Conservation (phyloP, 2,329 filamentous ascomycete genomes). For the Colletotrichum sublineola region DNA sequence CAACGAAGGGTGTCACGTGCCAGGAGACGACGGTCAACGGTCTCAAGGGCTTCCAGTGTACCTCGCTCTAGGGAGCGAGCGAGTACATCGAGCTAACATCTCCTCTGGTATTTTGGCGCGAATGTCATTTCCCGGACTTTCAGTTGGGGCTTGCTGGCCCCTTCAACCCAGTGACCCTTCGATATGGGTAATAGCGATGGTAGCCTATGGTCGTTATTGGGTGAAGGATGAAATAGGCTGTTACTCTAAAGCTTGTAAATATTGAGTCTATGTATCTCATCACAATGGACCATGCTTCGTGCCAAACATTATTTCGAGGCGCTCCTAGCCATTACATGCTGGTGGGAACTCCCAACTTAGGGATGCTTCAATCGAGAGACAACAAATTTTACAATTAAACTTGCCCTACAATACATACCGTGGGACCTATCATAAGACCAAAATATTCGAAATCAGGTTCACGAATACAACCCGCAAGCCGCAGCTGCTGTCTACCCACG, state of each 20-base stretch:
- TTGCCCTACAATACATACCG: too few species aligned
- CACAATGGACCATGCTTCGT: neutral
- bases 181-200: neutral
- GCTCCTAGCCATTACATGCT: too few species aligned
- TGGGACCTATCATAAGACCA: neutral
- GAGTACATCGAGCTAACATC: neutral
- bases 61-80: neutral
- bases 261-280: neutral
- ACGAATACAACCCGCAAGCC: neutral
- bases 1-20: conserved; percentile 31
- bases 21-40: conserved; percentile 35
- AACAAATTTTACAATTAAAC: neutral
- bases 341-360: too few species aligned
- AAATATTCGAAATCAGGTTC: neutral
- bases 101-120: neutral
- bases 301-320: neutral
- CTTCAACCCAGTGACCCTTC: neutral
- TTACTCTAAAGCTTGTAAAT: neutral
- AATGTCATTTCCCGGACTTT: neutral
- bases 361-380: neutral
- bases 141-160: neutral
- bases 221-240: neutral
- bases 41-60: conserved; percentile 36
- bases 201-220: neutral
- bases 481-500: too few species aligned